A percentile compares a stretch with the other conserved stretches of the same genome.
Evolutionary conservation across 495 filamentous ascomycete genomes (phyloP).

Genomic region (Tuber microsphaerosporum): DNA sequence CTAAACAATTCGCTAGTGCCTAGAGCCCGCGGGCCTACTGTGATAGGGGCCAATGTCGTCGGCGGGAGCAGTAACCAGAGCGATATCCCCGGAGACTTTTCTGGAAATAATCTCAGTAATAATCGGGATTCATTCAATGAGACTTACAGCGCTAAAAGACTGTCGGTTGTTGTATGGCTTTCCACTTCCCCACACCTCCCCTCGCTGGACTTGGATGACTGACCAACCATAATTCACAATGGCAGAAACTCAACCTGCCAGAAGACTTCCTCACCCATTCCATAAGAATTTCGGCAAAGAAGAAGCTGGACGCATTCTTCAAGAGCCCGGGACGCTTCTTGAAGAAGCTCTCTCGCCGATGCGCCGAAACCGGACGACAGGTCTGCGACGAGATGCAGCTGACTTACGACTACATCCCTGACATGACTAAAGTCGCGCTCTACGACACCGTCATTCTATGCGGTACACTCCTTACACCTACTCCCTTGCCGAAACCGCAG

Average conservation of each 20-base stretch:
- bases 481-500: neutral
- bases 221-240: neutral
- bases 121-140: neutral
- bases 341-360: neutral
- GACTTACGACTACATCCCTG: neutral
- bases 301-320: neutral
- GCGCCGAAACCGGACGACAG: neutral
- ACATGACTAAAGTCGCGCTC: conserved; percentile 25
- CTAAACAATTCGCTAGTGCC: neutral
- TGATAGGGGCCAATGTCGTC: neutral
- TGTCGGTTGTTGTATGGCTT: neutral
- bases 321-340: neutral
- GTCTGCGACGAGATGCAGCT: neutral
- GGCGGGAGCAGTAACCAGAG: neutral
- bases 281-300: neutral
- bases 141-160: neutral
- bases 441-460: conserved; percentile 32
- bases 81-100: neutral
- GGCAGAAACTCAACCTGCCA: neutral
- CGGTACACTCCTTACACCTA: conserved; percentile 13
- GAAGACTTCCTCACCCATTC: neutral
- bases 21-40: neutral
- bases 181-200: neutral
- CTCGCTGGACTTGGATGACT: neutral
- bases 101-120: neutral